Evolutionary conservation across 1,139 yeast species (phyloP).

Genomic region (Yamadazyma kanchanaburiensis): DNA sequence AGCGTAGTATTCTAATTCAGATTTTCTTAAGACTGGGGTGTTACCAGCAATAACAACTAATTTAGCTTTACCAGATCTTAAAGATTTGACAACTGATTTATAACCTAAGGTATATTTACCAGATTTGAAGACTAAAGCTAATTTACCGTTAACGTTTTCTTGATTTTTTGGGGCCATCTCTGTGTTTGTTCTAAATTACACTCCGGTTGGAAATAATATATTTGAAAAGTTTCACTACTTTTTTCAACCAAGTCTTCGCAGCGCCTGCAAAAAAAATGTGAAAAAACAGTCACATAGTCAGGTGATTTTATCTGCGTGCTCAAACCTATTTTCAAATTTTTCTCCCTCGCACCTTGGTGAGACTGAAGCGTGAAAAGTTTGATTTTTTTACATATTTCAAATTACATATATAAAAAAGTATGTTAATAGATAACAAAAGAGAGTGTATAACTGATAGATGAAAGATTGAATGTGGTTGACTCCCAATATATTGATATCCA

Average conservation of each 20-base stretch:
- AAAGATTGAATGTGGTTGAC: not conserved
- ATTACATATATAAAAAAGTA: constrained; percentile 8
- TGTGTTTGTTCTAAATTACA: constrained; percentile 59
- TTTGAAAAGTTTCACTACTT: constrained; percentile 5
- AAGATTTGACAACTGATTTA: constrained; percentile 98
- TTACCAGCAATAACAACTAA: constrained; percentile 97
- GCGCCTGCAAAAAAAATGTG: constrained; percentile 1
- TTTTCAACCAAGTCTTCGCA: constrained; percentile 1
- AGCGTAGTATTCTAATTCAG: constrained; percentile 99
- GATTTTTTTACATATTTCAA: constrained; percentile 9
- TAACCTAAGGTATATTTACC: constrained; percentile 99
- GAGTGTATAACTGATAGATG: not conserved
- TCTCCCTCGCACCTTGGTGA: constrained; percentile 5
- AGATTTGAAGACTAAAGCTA: constrained; percentile 96
- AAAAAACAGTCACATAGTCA: constrained; percentile 17
- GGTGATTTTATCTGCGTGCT: constrained; percentile 8
- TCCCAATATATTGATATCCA: not conserved
- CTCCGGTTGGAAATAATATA: constrained; percentile 61
- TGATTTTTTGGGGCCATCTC: constrained; percentile 99
- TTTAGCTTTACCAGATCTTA: constrained; percentile 99
- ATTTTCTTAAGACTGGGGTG: constrained; percentile 99
- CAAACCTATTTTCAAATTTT: constrained; percentile 4
- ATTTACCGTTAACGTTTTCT: constrained; percentile 97
- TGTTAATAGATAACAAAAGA: constrained; percentile 3
- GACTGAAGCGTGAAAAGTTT: constrained; percentile 7